Evolutionary conservation across 2,329 filamentous ascomycete species (phyloP).

Genomic region (Trichoderma semiorbis): DNA sequence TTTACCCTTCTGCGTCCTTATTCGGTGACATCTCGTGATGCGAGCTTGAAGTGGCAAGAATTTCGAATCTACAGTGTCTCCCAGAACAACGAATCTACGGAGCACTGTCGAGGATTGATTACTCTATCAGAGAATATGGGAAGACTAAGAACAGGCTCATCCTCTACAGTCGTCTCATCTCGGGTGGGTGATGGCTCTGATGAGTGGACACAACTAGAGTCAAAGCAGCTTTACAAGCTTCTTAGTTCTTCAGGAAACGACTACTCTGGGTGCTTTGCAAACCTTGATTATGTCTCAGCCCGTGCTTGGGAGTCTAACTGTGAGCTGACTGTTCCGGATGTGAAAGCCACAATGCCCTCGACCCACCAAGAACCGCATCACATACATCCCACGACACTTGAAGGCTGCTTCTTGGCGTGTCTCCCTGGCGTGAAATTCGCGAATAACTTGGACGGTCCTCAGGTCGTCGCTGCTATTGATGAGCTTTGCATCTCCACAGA

Average conservation of each 20-base stretch:
- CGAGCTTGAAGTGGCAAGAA: constrained; percentile 15
- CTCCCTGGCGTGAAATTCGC: constrained; percentile 5
- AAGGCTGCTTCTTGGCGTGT: constrained; percentile 16
- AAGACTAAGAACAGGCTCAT: background rate
- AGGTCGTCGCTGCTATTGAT: constrained; percentile 14
- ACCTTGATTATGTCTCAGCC: constrained; percentile 4
- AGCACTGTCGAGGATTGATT: constrained; percentile 17
- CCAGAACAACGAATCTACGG: constrained; percentile 14
- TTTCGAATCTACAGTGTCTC: constrained; percentile 18
- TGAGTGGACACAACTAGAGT: constrained; percentile 1
- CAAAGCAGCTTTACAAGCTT: constrained; percentile 7
- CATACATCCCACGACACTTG: constrained; percentile 19
- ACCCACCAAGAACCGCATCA: constrained; percentile 17
- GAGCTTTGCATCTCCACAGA: constrained; percentile 17
- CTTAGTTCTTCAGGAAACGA: constrained; percentile 12
- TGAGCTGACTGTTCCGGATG: constrained; percentile 16
- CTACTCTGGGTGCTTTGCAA: constrained; percentile 17
- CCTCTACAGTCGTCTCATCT: background rate
- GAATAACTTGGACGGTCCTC: background rate
- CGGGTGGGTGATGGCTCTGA: background rate
- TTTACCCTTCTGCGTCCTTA: constrained; percentile 15
- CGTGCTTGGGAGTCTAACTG: constrained; percentile 12
- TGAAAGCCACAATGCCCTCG: constrained; percentile 18
- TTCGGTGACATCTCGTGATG: constrained; percentile 7
- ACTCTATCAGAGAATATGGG: background rate